Conservation (phyloP, 108 stramenopile genomes). For the Seminavis robusta region DNA sequence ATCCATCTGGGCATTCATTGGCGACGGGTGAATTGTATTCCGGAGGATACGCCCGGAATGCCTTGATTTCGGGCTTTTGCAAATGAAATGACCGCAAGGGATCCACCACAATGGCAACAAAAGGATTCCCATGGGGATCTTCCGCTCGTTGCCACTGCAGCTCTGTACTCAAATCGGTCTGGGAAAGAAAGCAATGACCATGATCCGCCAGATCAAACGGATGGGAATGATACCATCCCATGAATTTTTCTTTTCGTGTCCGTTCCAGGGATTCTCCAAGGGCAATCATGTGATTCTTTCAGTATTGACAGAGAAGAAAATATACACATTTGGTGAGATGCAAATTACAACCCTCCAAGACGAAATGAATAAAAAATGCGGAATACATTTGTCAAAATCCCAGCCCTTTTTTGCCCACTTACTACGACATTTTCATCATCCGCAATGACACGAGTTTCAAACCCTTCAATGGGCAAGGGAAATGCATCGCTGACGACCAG, state of each 20-base stretch:
- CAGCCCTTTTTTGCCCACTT: no score
- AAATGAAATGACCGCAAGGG: constrained; percentile 71
- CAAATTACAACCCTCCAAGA: no score
- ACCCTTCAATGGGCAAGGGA: constrained; percentile 97
- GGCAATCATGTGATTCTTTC: constrained; percentile 98
- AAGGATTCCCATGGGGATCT: constrained; percentile 96
- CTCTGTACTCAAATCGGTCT: constrained; percentile 93
- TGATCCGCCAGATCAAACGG: constrained; percentile 94
- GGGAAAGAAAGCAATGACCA: constrained; percentile 91
- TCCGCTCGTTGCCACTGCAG: constrained; percentile 95
- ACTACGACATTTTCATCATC: constrained; percentile 91
- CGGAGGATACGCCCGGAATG: constrained; percentile 96
- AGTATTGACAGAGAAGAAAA: no score
- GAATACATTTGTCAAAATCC: no score
- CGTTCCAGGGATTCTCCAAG: constrained; percentile 91
- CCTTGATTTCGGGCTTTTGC: constrained; percentile 84
- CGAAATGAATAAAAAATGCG: no score
- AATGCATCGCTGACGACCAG: constrained; percentile 94
- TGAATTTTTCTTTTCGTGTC: constrained; percentile 86
- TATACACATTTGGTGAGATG: no score
- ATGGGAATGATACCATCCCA: constrained; percentile 98
- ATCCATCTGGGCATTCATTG: constrained; percentile 89
- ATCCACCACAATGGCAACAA: constrained; percentile 95
- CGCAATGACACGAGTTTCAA: constrained; percentile 93
- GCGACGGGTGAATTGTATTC: constrained; percentile 68